phyloP scores from a whole-genome alignment of 805 yeast species.

The Candida krabiensis region DNA sequence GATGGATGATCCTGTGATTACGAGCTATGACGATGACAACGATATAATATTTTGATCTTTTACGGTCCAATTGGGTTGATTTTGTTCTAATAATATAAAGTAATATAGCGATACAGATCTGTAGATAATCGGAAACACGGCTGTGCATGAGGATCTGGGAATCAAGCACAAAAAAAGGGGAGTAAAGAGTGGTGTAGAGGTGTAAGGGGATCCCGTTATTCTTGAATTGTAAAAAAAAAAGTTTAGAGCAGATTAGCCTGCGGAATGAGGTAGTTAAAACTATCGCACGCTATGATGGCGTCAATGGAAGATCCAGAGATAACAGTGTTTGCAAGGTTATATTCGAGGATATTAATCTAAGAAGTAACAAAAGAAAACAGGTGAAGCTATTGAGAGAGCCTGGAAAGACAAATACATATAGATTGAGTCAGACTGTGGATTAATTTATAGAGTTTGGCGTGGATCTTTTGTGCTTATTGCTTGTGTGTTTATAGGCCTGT shows the following conservation, averaged over 20 bases:
- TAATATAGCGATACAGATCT: too few relatives aligned
- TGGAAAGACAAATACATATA: background rate
- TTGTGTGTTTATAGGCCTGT: too few relatives aligned
- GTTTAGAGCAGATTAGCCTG: too few relatives aligned
- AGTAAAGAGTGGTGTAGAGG: conserved; percentile 7
- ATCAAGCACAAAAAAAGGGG: background rate
- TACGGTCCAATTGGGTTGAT: conserved; percentile 1
- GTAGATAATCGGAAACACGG: too few relatives aligned
- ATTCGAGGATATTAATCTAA: too few relatives aligned
- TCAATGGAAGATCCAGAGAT: conserved; percentile 14
- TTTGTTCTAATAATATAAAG: too few relatives aligned
- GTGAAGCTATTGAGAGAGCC: background rate
- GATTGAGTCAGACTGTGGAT: background rate
- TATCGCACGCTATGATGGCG: conserved; percentile 13
- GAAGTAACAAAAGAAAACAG: background rate
- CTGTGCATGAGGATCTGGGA: background rate
- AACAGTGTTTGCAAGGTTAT: too few relatives aligned
- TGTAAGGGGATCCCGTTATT: too few relatives aligned
- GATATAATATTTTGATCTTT: conserved; percentile 9
- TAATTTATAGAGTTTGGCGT: background rate
- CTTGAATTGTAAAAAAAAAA: too few relatives aligned
- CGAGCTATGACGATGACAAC: conserved; percentile 10
- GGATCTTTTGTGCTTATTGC: background rate
- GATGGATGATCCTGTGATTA: conserved; percentile 9
- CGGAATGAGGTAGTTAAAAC: background rate